Base-by-base conservation (phyloP, 257 asterid species). In the Rubia yunnanensis region DNA sequence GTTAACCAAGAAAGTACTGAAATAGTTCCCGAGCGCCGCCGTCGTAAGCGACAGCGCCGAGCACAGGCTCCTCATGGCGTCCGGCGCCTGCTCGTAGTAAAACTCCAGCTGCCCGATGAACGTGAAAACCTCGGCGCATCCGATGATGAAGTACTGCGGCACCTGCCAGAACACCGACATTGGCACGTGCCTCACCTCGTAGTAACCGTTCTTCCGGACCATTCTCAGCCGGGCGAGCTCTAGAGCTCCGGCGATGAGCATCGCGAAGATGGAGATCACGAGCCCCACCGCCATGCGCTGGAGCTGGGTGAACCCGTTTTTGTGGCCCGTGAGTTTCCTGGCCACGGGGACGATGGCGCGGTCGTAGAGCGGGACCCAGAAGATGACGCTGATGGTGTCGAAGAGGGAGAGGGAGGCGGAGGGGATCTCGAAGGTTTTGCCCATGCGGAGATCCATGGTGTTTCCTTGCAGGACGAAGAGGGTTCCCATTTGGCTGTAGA, bases 401-500 rank as follows among this genome's bases (percentile, higher is more conserved):
- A 85, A 87, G 20, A 85, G 74, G 9, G 85, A 76, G 20, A 87
- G 80, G 0, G 92, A 81, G 20, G 89, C 95, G 0, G 87, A 77
- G 5, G 92, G 89, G 63, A 83, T 85, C 55, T 81, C 54, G 50
- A 87, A 85, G 7, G 87, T 73, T 56, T 71, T 72, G 1, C 69
- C 71, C 18, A 87, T 35, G 14, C 55, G 69, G 14, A 76, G 82
- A 52, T 85, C 74, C 95, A 85, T 78, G 36, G 89, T 80, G 77
- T 77, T 77, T 26, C 88, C 95, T 65, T 87, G 95, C 1, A 85
- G 80, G 0, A 87, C 92, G 52, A 85, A 88, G 9, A 88, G 23
- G 11, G 89, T 83, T 52, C 90, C 84, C 92, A 88, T 88, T 82
- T 88, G 92, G 13, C 83, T 75, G 72, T 88, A 88, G 0, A 82